A percentile compares a stretch with the other conserved stretches of the same genome.
Conservation (phyloP, 495 filamentous ascomycete genomes). For the Rhypophila decipiens region DNA sequence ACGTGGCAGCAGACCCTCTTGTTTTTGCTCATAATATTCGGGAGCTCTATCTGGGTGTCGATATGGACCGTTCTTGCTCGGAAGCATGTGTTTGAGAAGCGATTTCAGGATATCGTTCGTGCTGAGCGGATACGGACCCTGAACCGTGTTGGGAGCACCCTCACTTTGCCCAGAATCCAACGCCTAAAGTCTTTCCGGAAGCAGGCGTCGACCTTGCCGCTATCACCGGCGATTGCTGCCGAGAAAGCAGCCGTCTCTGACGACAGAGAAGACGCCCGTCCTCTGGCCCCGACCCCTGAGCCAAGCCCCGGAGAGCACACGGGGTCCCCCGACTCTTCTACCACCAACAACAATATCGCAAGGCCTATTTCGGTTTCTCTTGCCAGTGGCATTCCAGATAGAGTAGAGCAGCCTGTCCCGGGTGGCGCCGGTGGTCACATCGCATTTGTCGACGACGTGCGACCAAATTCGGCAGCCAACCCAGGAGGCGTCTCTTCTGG, state of each 20-base stretch:
- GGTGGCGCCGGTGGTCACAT: slow-evolving; percentile 9
- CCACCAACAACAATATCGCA: background rate
- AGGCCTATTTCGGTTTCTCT: background rate
- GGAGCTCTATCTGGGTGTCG: slow-evolving; percentile 62
- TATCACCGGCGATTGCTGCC: background rate
- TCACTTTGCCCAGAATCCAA: slow-evolving; percentile 7
- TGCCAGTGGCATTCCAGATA: background rate
- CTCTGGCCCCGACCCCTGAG: background rate
- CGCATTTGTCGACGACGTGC: slow-evolving; percentile 15
- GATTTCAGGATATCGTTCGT: slow-evolving; percentile 54
- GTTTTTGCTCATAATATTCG: slow-evolving; percentile 66
- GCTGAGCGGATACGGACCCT: slow-evolving; percentile 34
- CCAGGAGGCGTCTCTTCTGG: slow-evolving; percentile 2
- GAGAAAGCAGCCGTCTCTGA: background rate
- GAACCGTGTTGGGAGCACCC: slow-evolving; percentile 1
- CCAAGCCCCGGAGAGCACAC: too few relatives aligned
- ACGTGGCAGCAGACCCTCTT: slow-evolving; percentile 73
- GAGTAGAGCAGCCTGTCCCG: background rate
- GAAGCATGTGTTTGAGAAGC: slow-evolving; percentile 63
- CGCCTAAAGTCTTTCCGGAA: slow-evolving; percentile 11
- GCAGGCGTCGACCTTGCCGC: background rate
- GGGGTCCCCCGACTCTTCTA: background rate
- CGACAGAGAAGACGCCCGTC: background rate
- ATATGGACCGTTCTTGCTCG: slow-evolving; percentile 58
- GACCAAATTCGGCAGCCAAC: slow-evolving; percentile 1